These are phyloP conservation scores for Eucalyptus decipiens DNA, from an alignment of 345 rosid genomes.

Conservation along the genomic window DNA sequence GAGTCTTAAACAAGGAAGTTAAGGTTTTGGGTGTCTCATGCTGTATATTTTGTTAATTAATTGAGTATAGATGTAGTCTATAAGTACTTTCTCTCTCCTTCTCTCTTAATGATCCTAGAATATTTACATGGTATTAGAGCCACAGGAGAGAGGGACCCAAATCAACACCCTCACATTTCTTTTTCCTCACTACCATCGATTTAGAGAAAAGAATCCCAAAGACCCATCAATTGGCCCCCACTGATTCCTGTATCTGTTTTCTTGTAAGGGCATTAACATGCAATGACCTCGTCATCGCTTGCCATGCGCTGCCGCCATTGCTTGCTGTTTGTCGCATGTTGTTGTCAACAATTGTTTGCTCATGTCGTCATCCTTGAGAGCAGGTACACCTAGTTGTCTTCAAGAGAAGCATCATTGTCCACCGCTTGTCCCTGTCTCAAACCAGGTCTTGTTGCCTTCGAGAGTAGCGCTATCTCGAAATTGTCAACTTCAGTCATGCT, in stretches of 20 bases:
- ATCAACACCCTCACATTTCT: neutral
- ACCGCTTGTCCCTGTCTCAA: neutral
- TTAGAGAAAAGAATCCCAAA: neutral
- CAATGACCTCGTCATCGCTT: neutral
- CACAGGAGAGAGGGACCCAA: neutral
- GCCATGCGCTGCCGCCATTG: neutral
- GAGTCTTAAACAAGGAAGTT: neutral
- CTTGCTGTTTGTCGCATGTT: neutral
- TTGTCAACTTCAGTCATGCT: neutral
- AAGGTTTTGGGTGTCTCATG: neutral
- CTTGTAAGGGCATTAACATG: neutral
- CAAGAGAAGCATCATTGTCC: neutral
- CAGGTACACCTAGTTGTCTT: neutral
- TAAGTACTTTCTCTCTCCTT: neutral
- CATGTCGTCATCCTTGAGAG: neutral
- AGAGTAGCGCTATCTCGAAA: neutral
- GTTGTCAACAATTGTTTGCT: neutral
- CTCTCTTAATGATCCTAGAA: neutral
- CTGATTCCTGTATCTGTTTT: neutral
- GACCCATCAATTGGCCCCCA: neutral
- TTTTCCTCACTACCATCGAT: neutral
- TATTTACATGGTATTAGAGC: neutral
- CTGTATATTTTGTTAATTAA: neutral
- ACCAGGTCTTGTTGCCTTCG: neutral
- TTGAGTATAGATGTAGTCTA: neutral